Evolutionary conservation across 805 yeast species (phyloP).

Genomic region (Sugiyamaella floridensis): DNA sequence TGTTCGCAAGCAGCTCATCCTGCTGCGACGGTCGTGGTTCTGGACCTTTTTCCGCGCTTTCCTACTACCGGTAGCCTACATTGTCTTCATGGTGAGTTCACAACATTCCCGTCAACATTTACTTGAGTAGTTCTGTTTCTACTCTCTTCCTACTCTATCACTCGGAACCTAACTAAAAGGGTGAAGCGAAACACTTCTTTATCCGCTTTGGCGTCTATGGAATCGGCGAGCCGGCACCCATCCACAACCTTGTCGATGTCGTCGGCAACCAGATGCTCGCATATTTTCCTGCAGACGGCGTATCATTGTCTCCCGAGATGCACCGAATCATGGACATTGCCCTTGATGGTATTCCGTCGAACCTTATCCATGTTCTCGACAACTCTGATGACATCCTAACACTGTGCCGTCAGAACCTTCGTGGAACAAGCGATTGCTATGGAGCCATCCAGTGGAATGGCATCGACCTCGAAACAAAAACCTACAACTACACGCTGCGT

Average conservation of each 20-base stretch:
- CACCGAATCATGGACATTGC: slow-evolving; percentile 25
- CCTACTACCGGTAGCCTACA: slow-evolving; percentile 28
- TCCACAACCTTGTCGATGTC: slow-evolving; percentile 20
- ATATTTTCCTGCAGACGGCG: slow-evolving; percentile 17
- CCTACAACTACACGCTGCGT: slow-evolving; percentile 32
- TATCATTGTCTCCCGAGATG: slow-evolving; percentile 23
- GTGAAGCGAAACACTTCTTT: slow-evolving; percentile 29
- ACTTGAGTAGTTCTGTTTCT: no score
- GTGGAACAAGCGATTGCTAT: slow-evolving; percentile 30
- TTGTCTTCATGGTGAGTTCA: slow-evolving; percentile 27
- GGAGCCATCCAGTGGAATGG: slow-evolving; percentile 32
- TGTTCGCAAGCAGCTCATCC: slow-evolving; percentile 7
- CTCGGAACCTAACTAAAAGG: slow-evolving; percentile 17
- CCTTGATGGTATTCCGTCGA: slow-evolving; percentile 26
- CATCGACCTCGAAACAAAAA: slow-evolving; percentile 20
- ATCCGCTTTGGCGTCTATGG: slow-evolving; percentile 29
- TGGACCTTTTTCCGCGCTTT: slow-evolving; percentile 30
- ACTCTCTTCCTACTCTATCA: no score
- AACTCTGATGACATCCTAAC: slow-evolving; percentile 21
- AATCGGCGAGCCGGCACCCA: slow-evolving; percentile 25
- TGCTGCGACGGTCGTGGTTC: slow-evolving; percentile 24
- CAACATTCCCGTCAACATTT: neutral
- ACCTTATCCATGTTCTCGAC: slow-evolving; percentile 22
- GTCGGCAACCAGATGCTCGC: slow-evolving; percentile 25
- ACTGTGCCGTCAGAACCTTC: slow-evolving; percentile 27